Conservation (phyloP, 495 filamentous ascomycete genomes). For the Tuber magnatum region DNA sequence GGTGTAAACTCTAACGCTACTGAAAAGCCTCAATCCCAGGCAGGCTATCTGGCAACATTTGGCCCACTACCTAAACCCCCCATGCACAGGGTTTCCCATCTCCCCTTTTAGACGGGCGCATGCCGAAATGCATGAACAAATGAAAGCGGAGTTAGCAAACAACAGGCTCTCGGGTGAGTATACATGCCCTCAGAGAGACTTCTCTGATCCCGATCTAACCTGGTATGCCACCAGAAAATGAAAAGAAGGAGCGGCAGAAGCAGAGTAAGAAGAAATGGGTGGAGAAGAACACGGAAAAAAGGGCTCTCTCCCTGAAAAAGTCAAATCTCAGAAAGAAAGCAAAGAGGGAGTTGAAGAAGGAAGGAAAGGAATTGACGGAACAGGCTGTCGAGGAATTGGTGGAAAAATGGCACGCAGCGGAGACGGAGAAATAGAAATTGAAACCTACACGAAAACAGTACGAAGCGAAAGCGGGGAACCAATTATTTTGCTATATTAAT, state of each 20-base stretch:
- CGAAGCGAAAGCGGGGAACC: constrained; percentile 77
- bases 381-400: neutral
- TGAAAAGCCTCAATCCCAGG: neutral
- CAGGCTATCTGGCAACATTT: neutral
- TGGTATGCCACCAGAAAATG: no score
- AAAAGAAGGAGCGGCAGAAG: neutral
- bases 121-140: neutral
- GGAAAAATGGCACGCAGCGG: constrained; percentile 27
- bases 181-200: no score
- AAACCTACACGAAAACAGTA: constrained; percentile 58
- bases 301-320: neutral
- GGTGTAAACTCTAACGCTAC: neutral
- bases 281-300: neutral
- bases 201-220: no score
- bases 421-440: constrained; percentile 44
- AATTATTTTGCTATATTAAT: constrained; percentile 17
- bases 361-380: neutral
- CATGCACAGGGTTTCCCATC: neutral
- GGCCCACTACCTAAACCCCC: neutral
- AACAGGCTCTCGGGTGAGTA: neutral
- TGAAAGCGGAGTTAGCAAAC: neutral
- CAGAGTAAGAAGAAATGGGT: neutral
- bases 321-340: neutral
- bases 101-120: neutral
- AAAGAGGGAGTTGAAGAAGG: neutral